Evolutionary conservation across 2,329 filamentous ascomycete species (phyloP).

Genomic region (Pseudogymnoascus pannorum): DNA sequence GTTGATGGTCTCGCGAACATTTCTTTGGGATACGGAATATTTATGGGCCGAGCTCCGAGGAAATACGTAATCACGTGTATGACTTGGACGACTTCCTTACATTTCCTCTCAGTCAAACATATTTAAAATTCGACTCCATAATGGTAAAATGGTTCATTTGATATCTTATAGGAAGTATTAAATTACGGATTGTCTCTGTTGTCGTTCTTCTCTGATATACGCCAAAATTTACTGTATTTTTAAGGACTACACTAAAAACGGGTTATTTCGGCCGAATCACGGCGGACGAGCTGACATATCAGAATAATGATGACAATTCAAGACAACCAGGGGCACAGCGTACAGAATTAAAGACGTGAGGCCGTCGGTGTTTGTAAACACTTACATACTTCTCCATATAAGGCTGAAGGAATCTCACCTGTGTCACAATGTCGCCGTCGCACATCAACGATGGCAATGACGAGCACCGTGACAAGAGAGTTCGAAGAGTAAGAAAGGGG

Average conservation of each 20-base stretch:
- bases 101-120: neutral
- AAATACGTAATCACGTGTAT: neutral
- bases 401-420: neutral
- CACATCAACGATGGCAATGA: conserved; percentile 10
- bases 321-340: neutral
- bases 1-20: conserved; percentile 7
- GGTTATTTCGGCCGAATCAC: neutral
- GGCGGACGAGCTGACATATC: conserved; percentile 3
- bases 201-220: neutral
- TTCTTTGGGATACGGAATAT: neutral
- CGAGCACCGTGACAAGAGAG: conserved; percentile 24
- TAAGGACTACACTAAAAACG: neutral
- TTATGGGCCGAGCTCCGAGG: neutral
- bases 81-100: neutral
- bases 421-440: neutral
- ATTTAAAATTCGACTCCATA: neutral
- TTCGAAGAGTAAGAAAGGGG: conserved; percentile 35
- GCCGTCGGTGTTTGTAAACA: neutral
- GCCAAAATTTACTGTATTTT: neutral
- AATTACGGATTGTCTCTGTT: neutral
- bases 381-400: neutral
- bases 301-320: conserved; percentile 4
- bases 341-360: neutral
- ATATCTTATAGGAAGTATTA: neutral
- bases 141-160: neutral